Evolutionary conservation across 176 grass and related monocot species (phyloP).

Genomic region (Carex myosuroides): DNA sequence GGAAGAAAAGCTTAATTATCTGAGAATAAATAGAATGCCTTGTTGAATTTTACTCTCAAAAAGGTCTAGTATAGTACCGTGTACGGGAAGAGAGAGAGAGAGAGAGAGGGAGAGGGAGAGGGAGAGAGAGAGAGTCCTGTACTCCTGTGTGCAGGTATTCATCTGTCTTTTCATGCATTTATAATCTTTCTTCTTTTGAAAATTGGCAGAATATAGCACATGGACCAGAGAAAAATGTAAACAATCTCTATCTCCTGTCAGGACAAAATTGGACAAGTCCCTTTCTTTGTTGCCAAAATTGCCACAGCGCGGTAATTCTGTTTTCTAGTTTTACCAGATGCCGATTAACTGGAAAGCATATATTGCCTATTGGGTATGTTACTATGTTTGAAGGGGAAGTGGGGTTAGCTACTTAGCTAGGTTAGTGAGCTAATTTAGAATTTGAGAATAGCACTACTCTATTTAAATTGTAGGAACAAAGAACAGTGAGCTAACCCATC

Average conservation of each 20-base stretch:
- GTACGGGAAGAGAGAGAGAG: not conserved
- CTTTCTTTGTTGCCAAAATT: not conserved
- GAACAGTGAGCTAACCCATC: too few relatives aligned
- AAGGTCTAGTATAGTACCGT: not conserved
- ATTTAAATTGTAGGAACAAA: too few relatives aligned
- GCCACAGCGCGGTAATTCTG: not conserved
- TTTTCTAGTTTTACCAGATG: not conserved
- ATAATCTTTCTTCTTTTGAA: slow-evolving; percentile 14
- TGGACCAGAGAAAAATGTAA: not conserved
- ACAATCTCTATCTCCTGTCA: not conserved
- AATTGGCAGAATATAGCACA: slow-evolving; percentile 10
- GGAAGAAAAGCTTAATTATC: not conserved
- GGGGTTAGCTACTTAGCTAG: too few relatives aligned
- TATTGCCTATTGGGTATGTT: too few relatives aligned
- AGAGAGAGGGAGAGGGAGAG: not conserved
- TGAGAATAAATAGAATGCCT: too few relatives aligned
- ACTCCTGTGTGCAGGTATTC: slow-evolving; percentile 19
- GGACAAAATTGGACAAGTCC: not conserved
- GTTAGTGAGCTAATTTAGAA: too few relatives aligned
- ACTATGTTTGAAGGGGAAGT: too few relatives aligned
- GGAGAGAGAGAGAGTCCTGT: not conserved
- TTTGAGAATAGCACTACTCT: too few relatives aligned
- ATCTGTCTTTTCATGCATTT: slow-evolving; percentile 28
- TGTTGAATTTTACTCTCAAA: too few relatives aligned
- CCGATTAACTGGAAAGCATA: not conserved